Base-by-base conservation (phyloP, 139 green algal genomes). In the Tetradesmus obliquus region DNA sequence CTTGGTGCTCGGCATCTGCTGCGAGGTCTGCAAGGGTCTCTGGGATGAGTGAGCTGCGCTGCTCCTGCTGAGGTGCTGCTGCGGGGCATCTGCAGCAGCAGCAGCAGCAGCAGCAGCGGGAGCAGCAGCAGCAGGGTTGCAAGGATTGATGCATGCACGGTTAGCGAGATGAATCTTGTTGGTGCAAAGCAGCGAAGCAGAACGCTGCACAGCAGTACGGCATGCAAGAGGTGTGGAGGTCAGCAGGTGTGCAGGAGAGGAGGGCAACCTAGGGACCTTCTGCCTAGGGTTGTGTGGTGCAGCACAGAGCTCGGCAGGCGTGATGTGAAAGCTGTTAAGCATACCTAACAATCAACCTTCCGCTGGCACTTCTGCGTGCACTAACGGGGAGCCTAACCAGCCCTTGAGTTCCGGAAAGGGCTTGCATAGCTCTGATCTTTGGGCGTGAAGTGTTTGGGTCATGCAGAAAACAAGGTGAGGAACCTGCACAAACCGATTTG, bases 1-100 rank as follows among this genome's bases (percentile, higher is more conserved):
- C 90, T 88, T 96, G 93, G 9, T 96, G 90, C 45, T 99, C 96
- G 0, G 53, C 20, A 80, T 99, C 97, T 5, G 76, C 8, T 9
- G 95, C 93, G 93, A 99, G 96, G 13, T 96, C 94, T 24, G 95
- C 72, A 17, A 99, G 91, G 0, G 97, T 98, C 32, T 97, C 89
- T 8, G 96, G 96, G 17, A 99, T 94, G 1, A 99, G 93, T 2
- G 97, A 98, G 6, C 89, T 92, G 84, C 69, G 69, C 55, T 92
- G n/a, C 66, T 83, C 20, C 13, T 72, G 87, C 72, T 66, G 72
- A n/a, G 74, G 87, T 58, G 87, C 54, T 74, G 72, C 87, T 55
- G 87, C 66, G 22, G 17, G 17, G 85, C 85, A 82, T 9, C 71
- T 90, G 71, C 62, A 79, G 53, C 66, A 76, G 66, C 66, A 76